Conservation (phyloP, 495 filamentous ascomycete species). For the Geopyxis carbonaria region DNA sequence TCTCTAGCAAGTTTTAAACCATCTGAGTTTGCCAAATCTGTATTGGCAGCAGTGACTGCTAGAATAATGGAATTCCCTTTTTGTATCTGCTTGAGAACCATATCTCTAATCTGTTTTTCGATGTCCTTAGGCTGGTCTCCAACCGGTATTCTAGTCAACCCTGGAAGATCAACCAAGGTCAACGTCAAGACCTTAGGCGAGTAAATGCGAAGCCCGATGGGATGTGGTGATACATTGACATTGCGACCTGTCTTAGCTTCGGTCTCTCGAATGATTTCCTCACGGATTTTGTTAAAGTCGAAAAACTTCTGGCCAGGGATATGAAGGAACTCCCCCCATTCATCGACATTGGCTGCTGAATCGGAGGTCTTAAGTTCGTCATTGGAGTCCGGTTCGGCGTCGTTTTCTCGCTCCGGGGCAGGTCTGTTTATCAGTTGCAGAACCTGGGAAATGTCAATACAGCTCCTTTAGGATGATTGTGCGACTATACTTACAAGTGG, state of each 20-base stretch:
- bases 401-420: conserved; percentile 46
- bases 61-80: conserved; percentile 97
- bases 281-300: conserved; percentile 98
- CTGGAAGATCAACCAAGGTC: conserved; percentile 92
- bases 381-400: conserved; percentile 47
- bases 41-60: conserved; percentile 89
- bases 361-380: conserved; percentile 46
- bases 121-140: conserved; percentile 98
- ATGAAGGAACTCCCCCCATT: conserved; percentile 98
- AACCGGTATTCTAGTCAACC: conserved; percentile 93
- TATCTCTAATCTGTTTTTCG: conserved; percentile 89
- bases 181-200: conserved; percentile 96
- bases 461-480: not conserved
- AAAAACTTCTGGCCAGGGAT: conserved; percentile 96
- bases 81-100: conserved; percentile 97
- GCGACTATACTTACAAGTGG: conserved; percentile 49
- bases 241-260: conserved; percentile 91
- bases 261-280: conserved; percentile 94
- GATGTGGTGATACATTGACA: conserved; percentile 86
- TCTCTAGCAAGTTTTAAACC: conserved; percentile 92
- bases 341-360: conserved; percentile 74
- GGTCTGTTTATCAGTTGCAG: conserved; percentile 93
- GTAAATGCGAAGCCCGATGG: conserved; percentile 95
- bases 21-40: conserved; percentile 96
- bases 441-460: conserved; percentile 26